Evolutionary conservation across 495 filamentous ascomycete species (phyloP).

Genomic region (Penicillium pancosmium): DNA sequence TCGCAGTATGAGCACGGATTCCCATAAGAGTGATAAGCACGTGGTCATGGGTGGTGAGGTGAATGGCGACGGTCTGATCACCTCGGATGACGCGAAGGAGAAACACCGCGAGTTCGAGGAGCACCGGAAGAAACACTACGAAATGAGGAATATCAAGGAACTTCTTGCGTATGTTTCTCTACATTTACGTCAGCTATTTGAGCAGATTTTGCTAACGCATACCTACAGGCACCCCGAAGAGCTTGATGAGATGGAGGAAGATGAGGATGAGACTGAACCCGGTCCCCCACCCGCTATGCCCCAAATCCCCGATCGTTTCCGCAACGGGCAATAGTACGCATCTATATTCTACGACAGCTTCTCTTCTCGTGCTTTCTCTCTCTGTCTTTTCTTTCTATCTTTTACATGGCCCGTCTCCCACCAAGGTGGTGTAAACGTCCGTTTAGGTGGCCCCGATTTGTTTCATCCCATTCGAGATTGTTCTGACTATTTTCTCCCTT

Average conservation of each 20-base stretch:
- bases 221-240: constrained; percentile 49
- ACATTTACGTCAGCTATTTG: not conserved
- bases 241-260: constrained; percentile 56
- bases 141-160: constrained; percentile 94
- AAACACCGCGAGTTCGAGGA: constrained; percentile 91
- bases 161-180: constrained; percentile 69
- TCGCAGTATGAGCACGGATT: constrained; percentile 49
- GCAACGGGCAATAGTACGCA: constrained; percentile 21
- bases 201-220: constrained; percentile 9
- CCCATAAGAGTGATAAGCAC: constrained; percentile 66
- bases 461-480: not conserved
- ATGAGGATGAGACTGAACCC: constrained; percentile 41
- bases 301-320: constrained; percentile 36
- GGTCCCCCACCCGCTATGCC: constrained; percentile 38
- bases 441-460: not conserved
- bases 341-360: constrained; percentile 1
- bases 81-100: constrained; percentile 77
- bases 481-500: not conserved
- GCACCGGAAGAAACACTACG: constrained; percentile 93
- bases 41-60: constrained; percentile 73
- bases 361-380: not conserved
- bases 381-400: not conserved
- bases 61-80: constrained; percentile 57
- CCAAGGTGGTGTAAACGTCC: not conserved
- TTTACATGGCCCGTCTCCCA: not conserved